Conservation (phyloP, 371 early-diverging fungal species). For the Entomophthora muscae region DNA sequence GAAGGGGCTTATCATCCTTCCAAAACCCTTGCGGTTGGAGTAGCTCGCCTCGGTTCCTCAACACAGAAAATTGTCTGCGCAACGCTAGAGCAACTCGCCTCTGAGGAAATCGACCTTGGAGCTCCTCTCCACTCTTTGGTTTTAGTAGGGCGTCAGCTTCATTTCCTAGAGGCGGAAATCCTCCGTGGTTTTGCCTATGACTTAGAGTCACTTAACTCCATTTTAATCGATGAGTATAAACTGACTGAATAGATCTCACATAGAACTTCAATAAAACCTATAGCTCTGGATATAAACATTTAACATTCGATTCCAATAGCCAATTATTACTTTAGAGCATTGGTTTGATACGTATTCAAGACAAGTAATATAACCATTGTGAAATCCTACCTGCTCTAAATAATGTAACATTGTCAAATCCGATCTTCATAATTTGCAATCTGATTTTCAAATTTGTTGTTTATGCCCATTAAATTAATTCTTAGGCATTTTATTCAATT, state of each 20-base stretch:
- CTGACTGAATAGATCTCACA: background rate
- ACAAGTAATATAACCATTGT: too few relatives aligned
- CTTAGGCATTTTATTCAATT: too few relatives aligned
- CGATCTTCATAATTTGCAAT: too few relatives aligned
- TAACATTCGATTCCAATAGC: too few relatives aligned
- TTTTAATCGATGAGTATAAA: slow-evolving; percentile 38
- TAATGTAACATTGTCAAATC: too few relatives aligned
- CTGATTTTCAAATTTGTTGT: too few relatives aligned
- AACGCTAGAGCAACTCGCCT: slow-evolving; percentile 61
- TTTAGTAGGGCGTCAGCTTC: slow-evolving; percentile 74
- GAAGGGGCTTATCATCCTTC: slow-evolving; percentile 33
- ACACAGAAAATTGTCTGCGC: slow-evolving; percentile 68
- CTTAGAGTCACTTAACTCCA: slow-evolving; percentile 40
- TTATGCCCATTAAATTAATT: too few relatives aligned
- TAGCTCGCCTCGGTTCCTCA: slow-evolving; percentile 80
- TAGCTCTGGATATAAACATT: too few relatives aligned
- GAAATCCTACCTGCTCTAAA: too few relatives aligned
- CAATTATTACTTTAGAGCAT: too few relatives aligned
- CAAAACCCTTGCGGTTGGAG: slow-evolving; percentile 78
- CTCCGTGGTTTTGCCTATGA: slow-evolving; percentile 55
- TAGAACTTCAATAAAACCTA: too few relatives aligned
- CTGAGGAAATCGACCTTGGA: slow-evolving; percentile 68
- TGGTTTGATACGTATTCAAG: too few relatives aligned
- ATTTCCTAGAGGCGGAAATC: slow-evolving; percentile 85
- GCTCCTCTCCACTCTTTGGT: slow-evolving; percentile 95